phyloP scores from a whole-genome alignment of 768 basidiomycete genomes.

The Leccinum subgranulosum region DNA sequence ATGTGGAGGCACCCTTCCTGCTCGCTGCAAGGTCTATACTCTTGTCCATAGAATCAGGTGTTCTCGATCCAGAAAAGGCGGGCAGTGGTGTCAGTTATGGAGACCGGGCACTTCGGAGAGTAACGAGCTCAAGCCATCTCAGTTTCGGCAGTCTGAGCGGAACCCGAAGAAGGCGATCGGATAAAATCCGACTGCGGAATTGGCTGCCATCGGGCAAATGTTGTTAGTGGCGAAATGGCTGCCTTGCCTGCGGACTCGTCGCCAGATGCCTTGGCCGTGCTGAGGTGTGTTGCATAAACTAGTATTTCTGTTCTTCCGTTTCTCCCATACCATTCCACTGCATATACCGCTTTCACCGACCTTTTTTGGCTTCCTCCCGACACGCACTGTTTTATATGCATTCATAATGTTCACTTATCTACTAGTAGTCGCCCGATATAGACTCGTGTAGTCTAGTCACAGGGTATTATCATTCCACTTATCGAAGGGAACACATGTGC shows the following conservation, averaged over 20 bases:
- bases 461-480: constrained; percentile 1
- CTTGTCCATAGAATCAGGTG: constrained; percentile 86
- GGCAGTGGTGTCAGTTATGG: constrained; percentile 97
- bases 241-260: neutral
- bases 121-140: constrained; percentile 86
- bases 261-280: neutral
- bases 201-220: constrained; percentile 66
- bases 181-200: constrained; percentile 56
- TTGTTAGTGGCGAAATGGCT: constrained; percentile 42
- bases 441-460: constrained; percentile 11
- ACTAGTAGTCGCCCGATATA: constrained; percentile 21
- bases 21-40: constrained; percentile 85
- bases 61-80: constrained; percentile 88
- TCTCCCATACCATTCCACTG: constrained; percentile 23
- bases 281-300: constrained; percentile 16
- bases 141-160: constrained; percentile 82
- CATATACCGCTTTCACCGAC: constrained; percentile 18
- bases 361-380: constrained; percentile 3
- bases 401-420: constrained; percentile 18
- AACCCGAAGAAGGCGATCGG: constrained; percentile 54
- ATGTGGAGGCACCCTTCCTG: constrained; percentile 91
- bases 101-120: constrained; percentile 85
- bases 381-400: constrained; percentile 11
- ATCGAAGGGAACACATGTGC: neutral
- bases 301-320: constrained; percentile 5